A percentile compares a stretch with the other conserved stretches of the same genome.
These are phyloP conservation scores for Dalechampia spathulata DNA, from an alignment of 441 rosid genomes.

Conservation along the genomic window DNA sequence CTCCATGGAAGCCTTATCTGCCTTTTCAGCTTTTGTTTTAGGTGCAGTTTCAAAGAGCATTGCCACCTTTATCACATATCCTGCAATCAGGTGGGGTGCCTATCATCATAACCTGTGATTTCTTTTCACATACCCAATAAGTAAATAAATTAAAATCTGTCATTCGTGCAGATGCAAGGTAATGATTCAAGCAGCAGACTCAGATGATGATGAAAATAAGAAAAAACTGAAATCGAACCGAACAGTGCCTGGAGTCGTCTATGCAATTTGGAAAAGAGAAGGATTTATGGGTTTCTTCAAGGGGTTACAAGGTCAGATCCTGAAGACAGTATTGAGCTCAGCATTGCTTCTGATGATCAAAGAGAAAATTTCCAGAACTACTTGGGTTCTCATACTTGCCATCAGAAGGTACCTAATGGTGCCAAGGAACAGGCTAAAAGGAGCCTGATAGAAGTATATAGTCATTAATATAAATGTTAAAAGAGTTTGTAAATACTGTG, in stretches of 20 bases:
- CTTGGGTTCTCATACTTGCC: conserved; percentile 80
- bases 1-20: conserved; percentile 57
- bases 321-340: conserved; percentile 84
- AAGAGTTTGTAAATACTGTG: neutral
- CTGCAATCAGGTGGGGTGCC: conserved; percentile 78
- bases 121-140: neutral
- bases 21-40: conserved; percentile 62
- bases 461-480: too few species aligned
- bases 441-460: conserved; percentile 28
- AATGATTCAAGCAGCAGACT: conserved; percentile 87
- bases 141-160: too few species aligned
- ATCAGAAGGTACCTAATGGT: conserved; percentile 42
- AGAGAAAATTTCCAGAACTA: conserved; percentile 71
- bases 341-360: conserved; percentile 96
- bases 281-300: conserved; percentile 72
- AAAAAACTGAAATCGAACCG: conserved; percentile 38
- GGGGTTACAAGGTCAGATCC: conserved; percentile 79
- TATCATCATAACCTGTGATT: neutral
- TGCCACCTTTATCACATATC: conserved; percentile 85
- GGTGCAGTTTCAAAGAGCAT: conserved; percentile 84
- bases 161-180: conserved; percentile 85
- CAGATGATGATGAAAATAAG: conserved; percentile 31
- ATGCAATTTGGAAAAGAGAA: conserved; percentile 63
- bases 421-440: conserved; percentile 46
- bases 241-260: conserved; percentile 38